Percentiles rank a stretch among this genome's conserved stretches.
Conservation (phyloP, 805 yeast genomes). For the Suhomyces kilbournensis region DNA sequence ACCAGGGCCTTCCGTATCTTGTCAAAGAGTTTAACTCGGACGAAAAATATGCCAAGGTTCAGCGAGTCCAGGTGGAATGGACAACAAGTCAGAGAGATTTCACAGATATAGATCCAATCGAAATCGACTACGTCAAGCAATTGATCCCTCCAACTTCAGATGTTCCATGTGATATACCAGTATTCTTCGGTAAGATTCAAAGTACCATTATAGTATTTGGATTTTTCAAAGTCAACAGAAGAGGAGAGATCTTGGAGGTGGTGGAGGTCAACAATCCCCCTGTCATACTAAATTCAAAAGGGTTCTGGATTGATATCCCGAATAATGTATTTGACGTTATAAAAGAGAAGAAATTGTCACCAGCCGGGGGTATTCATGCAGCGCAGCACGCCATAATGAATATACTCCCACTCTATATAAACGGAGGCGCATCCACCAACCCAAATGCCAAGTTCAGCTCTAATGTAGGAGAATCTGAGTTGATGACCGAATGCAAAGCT, state of each 20-base stretch:
- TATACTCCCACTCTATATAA: conserved; percentile 68
- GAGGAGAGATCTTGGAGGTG: conserved; percentile 81
- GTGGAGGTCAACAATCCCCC: conserved; percentile 93
- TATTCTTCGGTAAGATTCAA: conserved; percentile 71
- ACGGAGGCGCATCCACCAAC: conserved; percentile 57
- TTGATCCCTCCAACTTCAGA: conserved; percentile 41
- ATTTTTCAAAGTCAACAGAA: conserved; percentile 78
- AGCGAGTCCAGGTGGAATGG: conserved; percentile 92
- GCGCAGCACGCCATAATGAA: conserved; percentile 90
- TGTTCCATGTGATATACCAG: conserved; percentile 45
- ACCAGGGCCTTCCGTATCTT: conserved; percentile 88
- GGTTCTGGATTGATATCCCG: conserved; percentile 92
- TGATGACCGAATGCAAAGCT: conserved; percentile 93
- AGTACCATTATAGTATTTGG: conserved; percentile 85
- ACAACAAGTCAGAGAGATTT: conserved; percentile 86
- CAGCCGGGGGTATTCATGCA: conserved; percentile 95
- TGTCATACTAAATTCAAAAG: conserved; percentile 61
- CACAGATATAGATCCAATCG: conserved; percentile 86
- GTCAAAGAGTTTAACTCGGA: conserved; percentile 82
- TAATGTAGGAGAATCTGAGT: conserved; percentile 48
- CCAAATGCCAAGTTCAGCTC: conserved; percentile 31
- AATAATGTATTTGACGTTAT: conserved; percentile 57
- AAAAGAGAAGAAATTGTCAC: conserved; percentile 53
- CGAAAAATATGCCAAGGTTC: conserved; percentile 78
- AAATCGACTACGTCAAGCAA: conserved; percentile 62